Base-by-base conservation (phyloP, 2,329 filamentous ascomycete genomes). In the Fusarium avenaceum region DNA sequence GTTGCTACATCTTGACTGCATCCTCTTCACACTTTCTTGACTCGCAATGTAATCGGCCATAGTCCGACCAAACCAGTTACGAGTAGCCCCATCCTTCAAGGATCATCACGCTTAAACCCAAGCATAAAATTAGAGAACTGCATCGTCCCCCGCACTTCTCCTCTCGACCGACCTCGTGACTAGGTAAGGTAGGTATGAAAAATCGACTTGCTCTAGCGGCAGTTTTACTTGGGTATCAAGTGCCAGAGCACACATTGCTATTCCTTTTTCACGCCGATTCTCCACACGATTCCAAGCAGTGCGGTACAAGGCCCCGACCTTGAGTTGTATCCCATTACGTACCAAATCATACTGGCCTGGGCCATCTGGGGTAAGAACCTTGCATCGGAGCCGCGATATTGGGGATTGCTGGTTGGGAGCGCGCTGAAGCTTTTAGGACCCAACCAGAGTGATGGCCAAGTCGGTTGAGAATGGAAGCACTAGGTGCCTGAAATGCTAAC, bases 101-200 rank as follows among this genome's bases (percentile, higher is more conserved):
- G 50, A 22, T 53, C 19, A 33, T 30, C 47, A 57, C 52, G 65
- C 66, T 69, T 69, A 69, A 69, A 59, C 48, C 61, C 66, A 69
- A 67, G 66, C 66, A 69, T 63, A 64, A 65, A 64, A 53, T 44
- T 65, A 53, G 28, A 22, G 43, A 26, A n/a, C 20, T 44, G 14
- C 14, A 19, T 19, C 35, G 56, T 54, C 48, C 65, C 60, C 68
- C 69, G 66, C 69, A 67, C 51, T 72, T 63, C 59, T 67, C 51
- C 54, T 66, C 40, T 26, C 26, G 26, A 26, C 26, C 26, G 26
- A 26, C 26, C 26, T 26, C 8, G 26, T 26, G 26, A 10, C 26
- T 26, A 24, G 24, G 24, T 7, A 24, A 24, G 24, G 24, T 24
- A 24, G 24, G 24, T 24, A 26, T 26, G 26, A 26, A 10, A 26